These are phyloP conservation scores for Curvularia spicifera DNA, from an alignment of 2,329 filamentous ascomycete species.

Conservation along the genomic window DNA sequence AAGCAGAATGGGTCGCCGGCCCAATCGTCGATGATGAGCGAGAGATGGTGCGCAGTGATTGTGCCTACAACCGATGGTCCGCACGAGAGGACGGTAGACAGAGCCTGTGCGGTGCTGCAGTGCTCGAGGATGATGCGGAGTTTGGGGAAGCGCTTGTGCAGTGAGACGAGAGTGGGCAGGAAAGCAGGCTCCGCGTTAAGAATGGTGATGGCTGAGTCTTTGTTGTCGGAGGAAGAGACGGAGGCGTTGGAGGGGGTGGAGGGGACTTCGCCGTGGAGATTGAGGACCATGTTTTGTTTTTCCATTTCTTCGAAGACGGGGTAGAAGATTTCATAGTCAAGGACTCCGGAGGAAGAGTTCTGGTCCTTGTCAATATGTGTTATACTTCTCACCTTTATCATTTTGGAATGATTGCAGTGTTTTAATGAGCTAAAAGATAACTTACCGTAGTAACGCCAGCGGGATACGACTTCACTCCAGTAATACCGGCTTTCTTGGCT, in stretches of 20 bases:
- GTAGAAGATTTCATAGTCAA: constrained; percentile 73
- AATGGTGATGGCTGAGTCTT: constrained; percentile 43
- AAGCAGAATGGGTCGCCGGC: constrained; percentile 75
- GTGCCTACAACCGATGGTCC: constrained; percentile 79
- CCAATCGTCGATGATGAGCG: constrained; percentile 78
- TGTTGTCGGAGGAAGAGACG: constrained; percentile 17
- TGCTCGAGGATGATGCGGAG: constrained; percentile 76
- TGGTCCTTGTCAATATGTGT: constrained; percentile 3
- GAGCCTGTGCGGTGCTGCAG: constrained; percentile 82
- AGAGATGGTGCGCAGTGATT: constrained; percentile 87
- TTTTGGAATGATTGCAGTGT: background rate
- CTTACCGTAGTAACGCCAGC: constrained; percentile 52
- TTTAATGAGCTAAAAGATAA: background rate
- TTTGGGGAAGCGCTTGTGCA: constrained; percentile 77
- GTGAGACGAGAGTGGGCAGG: constrained; percentile 75
- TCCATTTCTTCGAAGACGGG: constrained; percentile 91
- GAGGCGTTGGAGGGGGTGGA: constrained; percentile 49
- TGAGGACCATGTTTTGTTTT: constrained; percentile 78
- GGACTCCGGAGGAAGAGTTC: constrained; percentile 70
- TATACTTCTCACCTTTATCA: background rate
- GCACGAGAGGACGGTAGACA: constrained; percentile 77
- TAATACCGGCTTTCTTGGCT: constrained; percentile 74
- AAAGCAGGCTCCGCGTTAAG: constrained; percentile 78
- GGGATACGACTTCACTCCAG: constrained; percentile 74
- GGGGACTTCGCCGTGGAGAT: constrained; percentile 90